Evolutionary conservation across 441 rosid species (phyloP).

Genomic region (Jatropha podagrica): DNA sequence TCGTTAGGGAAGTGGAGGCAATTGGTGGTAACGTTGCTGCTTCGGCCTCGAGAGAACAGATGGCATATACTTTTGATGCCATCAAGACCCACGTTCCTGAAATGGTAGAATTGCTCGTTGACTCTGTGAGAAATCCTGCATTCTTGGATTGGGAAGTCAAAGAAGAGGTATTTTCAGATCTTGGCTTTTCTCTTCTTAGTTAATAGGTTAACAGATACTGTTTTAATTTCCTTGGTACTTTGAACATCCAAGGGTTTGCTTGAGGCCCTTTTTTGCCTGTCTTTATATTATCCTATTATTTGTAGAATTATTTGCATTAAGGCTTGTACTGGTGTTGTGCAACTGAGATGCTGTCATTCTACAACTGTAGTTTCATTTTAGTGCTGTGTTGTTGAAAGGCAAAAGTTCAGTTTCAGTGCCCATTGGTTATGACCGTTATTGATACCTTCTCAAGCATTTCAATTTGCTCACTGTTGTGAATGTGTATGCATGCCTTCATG

Average conservation of each 20-base stretch:
- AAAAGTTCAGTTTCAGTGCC: background rate
- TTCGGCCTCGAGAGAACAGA: slow-evolving; percentile 89
- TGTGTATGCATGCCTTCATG: background rate
- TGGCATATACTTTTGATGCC: slow-evolving; percentile 86
- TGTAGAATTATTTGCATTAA: background rate
- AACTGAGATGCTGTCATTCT: background rate
- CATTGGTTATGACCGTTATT: background rate
- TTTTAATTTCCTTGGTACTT: background rate
- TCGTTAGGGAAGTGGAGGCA: slow-evolving; percentile 92
- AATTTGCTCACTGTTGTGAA: background rate
- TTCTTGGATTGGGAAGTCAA: slow-evolving; percentile 94
- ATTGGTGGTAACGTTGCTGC: slow-evolving; percentile 80
- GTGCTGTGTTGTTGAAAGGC: background rate
- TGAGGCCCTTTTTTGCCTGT: background rate
- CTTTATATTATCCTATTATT: background rate
- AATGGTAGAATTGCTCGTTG: slow-evolving; percentile 89
- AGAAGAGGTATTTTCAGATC: slow-evolving; percentile 61
- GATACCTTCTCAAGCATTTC: background rate
- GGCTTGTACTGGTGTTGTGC: background rate
- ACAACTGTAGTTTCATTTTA: background rate
- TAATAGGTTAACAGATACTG: background rate
- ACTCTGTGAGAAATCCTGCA: slow-evolving; percentile 80
- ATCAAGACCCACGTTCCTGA: slow-evolving; percentile 82
- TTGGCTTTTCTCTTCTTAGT: background rate
- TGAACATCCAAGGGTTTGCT: background rate